Conservation (phyloP, 2,329 filamentous ascomycete species). For the Sarocladiaceae sp. region DNA sequence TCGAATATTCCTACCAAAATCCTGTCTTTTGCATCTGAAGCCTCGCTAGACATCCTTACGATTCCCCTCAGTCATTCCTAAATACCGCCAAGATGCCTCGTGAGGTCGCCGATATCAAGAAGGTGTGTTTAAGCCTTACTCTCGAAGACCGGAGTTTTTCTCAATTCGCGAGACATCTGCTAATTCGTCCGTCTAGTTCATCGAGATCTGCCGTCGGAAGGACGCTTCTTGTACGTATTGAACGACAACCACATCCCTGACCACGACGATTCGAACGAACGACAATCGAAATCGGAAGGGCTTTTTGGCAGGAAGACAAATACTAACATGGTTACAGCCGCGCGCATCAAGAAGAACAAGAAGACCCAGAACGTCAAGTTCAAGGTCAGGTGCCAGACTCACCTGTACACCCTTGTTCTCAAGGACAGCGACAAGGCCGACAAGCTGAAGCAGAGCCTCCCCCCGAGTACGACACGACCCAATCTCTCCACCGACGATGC, state of each 20-base stretch:
- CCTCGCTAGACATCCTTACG: constrained; percentile 8
- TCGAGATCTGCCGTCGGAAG: constrained; percentile 99
- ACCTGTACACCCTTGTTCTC: constrained; percentile 97
- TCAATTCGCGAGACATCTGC: neutral
- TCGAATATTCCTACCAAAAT: constrained; percentile 19
- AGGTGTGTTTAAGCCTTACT: constrained; percentile 54
- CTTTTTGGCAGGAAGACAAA: constrained; percentile 17
- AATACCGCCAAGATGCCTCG: constrained; percentile 83
- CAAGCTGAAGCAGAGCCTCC: constrained; percentile 99
- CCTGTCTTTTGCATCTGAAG: constrained; percentile 11
- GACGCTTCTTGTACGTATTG: constrained; percentile 91
- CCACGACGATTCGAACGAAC: constrained; percentile 7
- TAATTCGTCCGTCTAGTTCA: no score
- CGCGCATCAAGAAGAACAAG: constrained; percentile 94
- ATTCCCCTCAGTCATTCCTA: constrained; percentile 19
- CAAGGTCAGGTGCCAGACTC: constrained; percentile 98
- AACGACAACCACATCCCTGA: constrained; percentile 12
- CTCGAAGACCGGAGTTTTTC: neutral
- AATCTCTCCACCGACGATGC: neutral
- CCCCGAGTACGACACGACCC: constrained; percentile 71
- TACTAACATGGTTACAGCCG: constrained; percentile 49
- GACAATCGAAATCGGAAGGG: constrained; percentile 11
- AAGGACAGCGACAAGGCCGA: constrained; percentile 99
- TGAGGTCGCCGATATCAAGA: constrained; percentile 98
- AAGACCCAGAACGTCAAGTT: constrained; percentile 95